Conservation (phyloP, 192 early-diverging fungal genomes). For the Coemansia sp. region DNA sequence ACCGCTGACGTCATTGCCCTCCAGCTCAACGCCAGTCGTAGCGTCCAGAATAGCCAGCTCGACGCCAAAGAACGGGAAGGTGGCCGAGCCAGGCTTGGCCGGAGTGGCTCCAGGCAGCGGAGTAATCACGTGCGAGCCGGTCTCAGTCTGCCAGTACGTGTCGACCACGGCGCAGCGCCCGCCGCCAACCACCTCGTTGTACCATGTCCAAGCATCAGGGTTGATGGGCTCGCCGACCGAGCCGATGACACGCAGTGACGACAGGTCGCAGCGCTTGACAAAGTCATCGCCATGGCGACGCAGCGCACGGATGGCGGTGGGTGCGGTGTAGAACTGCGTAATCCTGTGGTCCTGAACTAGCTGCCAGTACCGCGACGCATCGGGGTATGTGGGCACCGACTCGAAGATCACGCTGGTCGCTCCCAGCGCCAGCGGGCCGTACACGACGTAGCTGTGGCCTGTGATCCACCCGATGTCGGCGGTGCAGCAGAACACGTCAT, state of each 20-base stretch:
- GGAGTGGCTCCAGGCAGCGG: constrained; percentile 86
- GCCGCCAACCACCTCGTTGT: constrained; percentile 86
- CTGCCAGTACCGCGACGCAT: constrained; percentile 78
- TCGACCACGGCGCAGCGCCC: constrained; percentile 90
- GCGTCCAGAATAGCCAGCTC: constrained; percentile 85
- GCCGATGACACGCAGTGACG: constrained; percentile 84
- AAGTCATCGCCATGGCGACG: constrained; percentile 78
- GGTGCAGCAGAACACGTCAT: constrained; percentile 89
- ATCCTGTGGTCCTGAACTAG: constrained; percentile 86
- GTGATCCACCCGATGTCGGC: constrained; percentile 94
- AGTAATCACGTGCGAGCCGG: constrained; percentile 88
- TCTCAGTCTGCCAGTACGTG: constrained; percentile 95
- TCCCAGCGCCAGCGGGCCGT: constrained; percentile 86
- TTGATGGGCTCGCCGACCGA: constrained; percentile 98
- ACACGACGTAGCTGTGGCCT: constrained; percentile 88
- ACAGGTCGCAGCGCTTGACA: constrained; percentile 77
- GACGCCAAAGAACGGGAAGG: constrained; percentile 96
- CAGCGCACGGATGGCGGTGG: constrained; percentile 96
- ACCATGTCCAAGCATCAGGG: constrained; percentile 97
- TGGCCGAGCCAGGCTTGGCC: constrained; percentile 94
- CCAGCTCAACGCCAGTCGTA: constrained; percentile 76
- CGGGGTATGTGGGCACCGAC: constrained; percentile 91
- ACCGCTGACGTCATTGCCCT: constrained; percentile 85
- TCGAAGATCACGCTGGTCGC: constrained; percentile 93
- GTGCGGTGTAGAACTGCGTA: constrained; percentile 98